Base-by-base conservation (phyloP, 768 basidiomycete genomes). In the Boletus eberwhitei region DNA sequence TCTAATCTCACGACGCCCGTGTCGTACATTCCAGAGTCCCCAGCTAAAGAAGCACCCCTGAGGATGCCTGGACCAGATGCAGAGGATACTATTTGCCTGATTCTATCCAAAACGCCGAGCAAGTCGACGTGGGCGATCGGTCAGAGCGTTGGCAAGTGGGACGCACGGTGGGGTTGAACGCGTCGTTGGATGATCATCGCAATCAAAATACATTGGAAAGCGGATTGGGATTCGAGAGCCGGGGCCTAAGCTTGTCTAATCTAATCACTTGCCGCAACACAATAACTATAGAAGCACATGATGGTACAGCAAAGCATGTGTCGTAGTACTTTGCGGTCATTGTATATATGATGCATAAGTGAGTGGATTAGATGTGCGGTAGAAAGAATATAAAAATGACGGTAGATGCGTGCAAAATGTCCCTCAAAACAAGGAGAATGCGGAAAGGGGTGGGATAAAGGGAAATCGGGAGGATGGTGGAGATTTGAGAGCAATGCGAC, bases 11-110 rank as follows among this genome's bases (percentile, higher is more conserved):
- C 22, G 21, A 37, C 59, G 26, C 86, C 87, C 0, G 77, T 85
- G 31, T 71, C 79, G 0, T 84, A 80, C 59, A 66, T 85, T 3
- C 73, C 83, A 16, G 63, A 55, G 22, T 41, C 58, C 1, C 35
- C 19, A 19, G 19, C 43, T 0, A 64, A 67, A 26, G 68, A 73
- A 29, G 61, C 65, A 0, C 75, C 77, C 0, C 51, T 67, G 5
- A 73, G 81, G 37, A 62, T 78, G 5, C 79, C 84, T 4, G 70
- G 76, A 26, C 59, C 48, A 12, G 77, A 83, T 39, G 79, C 78
- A 3, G 84, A 85, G 49, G 83, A 86, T 56, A 80, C 79, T 2
- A 75, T 76, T 69, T 76, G 72, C 59, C 50, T 83, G 37, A 59
- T 83, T 42, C 50, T 80, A 68, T 42, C 68, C 59, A 48, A 57